These are phyloP conservation scores for Ogataea saltuana DNA, from an alignment of 805 yeast species.

Conservation along the genomic window DNA sequence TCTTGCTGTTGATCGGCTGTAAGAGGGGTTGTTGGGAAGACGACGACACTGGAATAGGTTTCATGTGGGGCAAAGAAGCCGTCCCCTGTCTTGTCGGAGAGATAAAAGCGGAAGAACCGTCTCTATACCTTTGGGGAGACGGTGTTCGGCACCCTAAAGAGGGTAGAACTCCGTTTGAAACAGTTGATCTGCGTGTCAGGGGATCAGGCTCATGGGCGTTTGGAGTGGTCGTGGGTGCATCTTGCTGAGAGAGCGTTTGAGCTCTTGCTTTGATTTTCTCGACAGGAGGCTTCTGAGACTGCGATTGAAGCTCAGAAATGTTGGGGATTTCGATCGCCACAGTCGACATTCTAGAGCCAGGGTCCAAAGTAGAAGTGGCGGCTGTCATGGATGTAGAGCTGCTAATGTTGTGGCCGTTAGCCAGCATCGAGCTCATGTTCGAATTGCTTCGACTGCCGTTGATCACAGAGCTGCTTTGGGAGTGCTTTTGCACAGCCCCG, in stretches of 20 bases:
- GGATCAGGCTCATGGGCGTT: slow-evolving; percentile 23
- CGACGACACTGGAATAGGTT: slow-evolving; percentile 45
- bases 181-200: slow-evolving; percentile 37
- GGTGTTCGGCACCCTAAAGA: slow-evolving; percentile 43
- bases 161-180: slow-evolving; percentile 42
- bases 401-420: neutral
- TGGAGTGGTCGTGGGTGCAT: slow-evolving; percentile 24
- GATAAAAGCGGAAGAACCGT: slow-evolving; percentile 17
- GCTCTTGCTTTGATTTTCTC: slow-evolving; percentile 38
- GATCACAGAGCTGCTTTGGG: slow-evolving; percentile 1
- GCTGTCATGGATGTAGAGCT: neutral
- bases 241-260: slow-evolving; percentile 44
- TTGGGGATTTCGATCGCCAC: slow-evolving; percentile 31
- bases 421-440: slow-evolving; percentile 12
- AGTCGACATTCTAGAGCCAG: slow-evolving; percentile 42
- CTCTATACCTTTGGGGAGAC: slow-evolving; percentile 43
- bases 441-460: slow-evolving; percentile 9
- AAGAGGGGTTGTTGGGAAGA: slow-evolving; percentile 46
- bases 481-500: neutral
- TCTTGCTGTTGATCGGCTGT: slow-evolving; percentile 55
- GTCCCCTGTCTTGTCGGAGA: slow-evolving; percentile 35
- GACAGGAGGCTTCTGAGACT: slow-evolving; percentile 7
- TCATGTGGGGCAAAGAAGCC: slow-evolving; percentile 42
- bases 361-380: too few relatives aligned
- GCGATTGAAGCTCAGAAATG: slow-evolving; percentile 47